phyloP scores from a whole-genome alignment of 2,329 filamentous ascomycete genomes.

The Didymella lethalis region DNA sequence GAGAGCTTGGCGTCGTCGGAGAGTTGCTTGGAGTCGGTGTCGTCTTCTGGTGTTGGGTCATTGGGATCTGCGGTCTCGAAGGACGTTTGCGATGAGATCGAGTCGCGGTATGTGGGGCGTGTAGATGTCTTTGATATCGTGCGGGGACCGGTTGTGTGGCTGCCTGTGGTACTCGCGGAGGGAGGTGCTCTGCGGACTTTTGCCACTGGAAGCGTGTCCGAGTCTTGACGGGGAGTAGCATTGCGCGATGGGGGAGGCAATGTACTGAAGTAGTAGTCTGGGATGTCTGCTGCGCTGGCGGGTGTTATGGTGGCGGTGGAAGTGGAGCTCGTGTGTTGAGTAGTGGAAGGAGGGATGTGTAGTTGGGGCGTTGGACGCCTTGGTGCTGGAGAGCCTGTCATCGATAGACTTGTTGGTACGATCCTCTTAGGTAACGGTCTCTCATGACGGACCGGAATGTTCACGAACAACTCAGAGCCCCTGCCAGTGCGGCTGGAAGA shows the following conservation, averaged over 20 bases:
- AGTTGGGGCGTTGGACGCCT: constrained; percentile 14
- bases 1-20: constrained; percentile 46
- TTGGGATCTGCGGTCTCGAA: constrained; percentile 57
- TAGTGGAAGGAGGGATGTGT: constrained; percentile 23
- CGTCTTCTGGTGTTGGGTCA: constrained; percentile 58
- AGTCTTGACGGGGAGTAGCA: constrained; percentile 12
- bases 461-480: constrained; percentile 41
- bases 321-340: constrained; percentile 24
- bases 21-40: constrained; percentile 48
- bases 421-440: constrained; percentile 34
- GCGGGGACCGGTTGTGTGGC: constrained; percentile 21
- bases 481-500: constrained; percentile 14
- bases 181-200: constrained; percentile 5
- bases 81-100: constrained; percentile 52
- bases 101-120: constrained; percentile 39
- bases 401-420: constrained; percentile 10
- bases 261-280: constrained; percentile 50
- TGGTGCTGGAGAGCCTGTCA: constrained; percentile 23
- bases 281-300: constrained; percentile 42
- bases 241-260: constrained; percentile 25
- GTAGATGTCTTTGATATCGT: constrained; percentile 40
- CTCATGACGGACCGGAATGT: constrained; percentile 44
- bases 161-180: constrained; percentile 34
- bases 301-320: constrained; percentile 36
- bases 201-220: constrained; percentile 9